Percentiles rank a stretch among this genome's conserved stretches.
These are phyloP conservation scores for Trypanosomatidae sp. DNA, from an alignment of 208 protist genomes.

Conservation along the genomic window DNA sequence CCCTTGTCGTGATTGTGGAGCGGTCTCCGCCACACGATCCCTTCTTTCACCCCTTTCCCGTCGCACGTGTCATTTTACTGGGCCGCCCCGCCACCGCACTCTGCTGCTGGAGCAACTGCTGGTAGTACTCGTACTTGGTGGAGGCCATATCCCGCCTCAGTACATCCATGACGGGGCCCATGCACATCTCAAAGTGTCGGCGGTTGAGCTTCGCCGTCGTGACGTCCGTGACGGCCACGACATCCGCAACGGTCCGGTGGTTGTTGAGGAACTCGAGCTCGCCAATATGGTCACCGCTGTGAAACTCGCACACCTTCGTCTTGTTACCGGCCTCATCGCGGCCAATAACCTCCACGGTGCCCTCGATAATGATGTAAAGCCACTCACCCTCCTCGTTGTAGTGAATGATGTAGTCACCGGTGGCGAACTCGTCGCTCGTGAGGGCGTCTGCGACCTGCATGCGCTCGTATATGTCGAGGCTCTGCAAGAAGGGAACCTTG, in stretches of 20 bases:
- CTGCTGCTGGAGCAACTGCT: constrained; percentile 73
- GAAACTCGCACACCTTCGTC: constrained; percentile 86
- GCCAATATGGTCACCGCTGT: constrained; percentile 80
- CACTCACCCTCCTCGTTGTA: constrained; percentile 89
- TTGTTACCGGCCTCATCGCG: constrained; percentile 62
- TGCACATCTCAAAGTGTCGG: constrained; percentile 92
- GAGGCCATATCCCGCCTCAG: constrained; percentile 77
- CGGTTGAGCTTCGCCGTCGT: constrained; percentile 90
- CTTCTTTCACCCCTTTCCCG: not conserved
- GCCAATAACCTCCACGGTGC: constrained; percentile 85
- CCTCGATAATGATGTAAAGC: constrained; percentile 91
- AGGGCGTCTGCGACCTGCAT: constrained; percentile 89
- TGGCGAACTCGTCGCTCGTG: constrained; percentile 73
- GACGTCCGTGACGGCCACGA: constrained; percentile 74
- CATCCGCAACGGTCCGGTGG: constrained; percentile 82
- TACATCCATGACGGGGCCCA: constrained; percentile 89
- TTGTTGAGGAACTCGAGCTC: constrained; percentile 93
- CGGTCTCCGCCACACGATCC: not conserved
- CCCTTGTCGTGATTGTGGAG: not conserved
- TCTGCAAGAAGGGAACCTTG: constrained; percentile 77
- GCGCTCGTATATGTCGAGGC: constrained; percentile 82
- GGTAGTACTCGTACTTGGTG: constrained; percentile 92
- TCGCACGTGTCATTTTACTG: not conserved
- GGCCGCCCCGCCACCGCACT: constrained; percentile 7
- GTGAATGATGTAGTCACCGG: constrained; percentile 87